Base-by-base conservation (phyloP, 805 yeast species). In the Pichia scutulata region DNA sequence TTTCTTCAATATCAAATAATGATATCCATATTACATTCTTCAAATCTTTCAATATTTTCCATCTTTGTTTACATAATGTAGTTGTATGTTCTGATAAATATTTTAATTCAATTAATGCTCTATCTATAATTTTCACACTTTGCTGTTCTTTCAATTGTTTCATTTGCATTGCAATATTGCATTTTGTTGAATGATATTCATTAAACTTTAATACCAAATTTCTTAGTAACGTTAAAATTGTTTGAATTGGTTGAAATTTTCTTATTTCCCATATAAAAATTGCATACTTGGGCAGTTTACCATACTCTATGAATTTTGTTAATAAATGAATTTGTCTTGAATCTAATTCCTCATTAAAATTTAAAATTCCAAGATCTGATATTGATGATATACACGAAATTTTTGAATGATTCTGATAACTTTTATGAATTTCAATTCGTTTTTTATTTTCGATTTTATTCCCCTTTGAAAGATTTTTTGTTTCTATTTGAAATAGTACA, bases 71-170 rank as follows among this genome's bases (percentile, higher is more conserved):
- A 37, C 67, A 64, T 4, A 63, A 48, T 16, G 43, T 46, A 1
- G 67, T 59, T 10, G 66, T 59, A 47, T 63, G 64, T 14, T 56
- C 50, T 1, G 66, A 57, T 28, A 64, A 45, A 46, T 63, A 63
- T 2, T 52, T 48, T 14, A 64, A 47, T 16, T 55, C 57, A 7
- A 49, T 36, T 8, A 62, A 45, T 13, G 62, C 52, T 3, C 49
- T 43, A 2, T 50, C 47, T 14, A 63, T 52, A 9, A 51, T 47
- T n/a, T 33, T 40, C 2, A 59, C 60, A 43, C 56, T 55, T 16
- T 22, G 25, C 50, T 53, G 51, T 47, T n/a, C 33, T 44, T 39
- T 19, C 49, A 47, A 22, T 24, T 30, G 30, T 30, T 41, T 16
- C 13, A 13, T 5, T 9, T 41, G 30, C 3, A 41, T 9, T 41